These are phyloP conservation scores for Cucurbita argyrosperma DNA, from an alignment of 306 rosid species.

Conservation along the genomic window DNA sequence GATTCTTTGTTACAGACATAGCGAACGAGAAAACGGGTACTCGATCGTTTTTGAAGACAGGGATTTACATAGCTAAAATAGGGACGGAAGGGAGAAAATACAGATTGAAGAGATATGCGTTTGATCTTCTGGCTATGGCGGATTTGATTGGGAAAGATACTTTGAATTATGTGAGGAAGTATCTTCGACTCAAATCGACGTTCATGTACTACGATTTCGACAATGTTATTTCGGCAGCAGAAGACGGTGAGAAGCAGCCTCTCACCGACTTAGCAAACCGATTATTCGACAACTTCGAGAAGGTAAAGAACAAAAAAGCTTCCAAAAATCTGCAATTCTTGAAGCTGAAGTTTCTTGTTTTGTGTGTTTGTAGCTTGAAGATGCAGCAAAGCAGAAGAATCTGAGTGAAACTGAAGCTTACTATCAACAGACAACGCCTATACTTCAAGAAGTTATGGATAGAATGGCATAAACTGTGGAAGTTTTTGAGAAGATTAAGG, in stretches of 20 bases:
- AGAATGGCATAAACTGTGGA: constrained; percentile 23
- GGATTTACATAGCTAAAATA: constrained; percentile 56
- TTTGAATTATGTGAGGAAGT: constrained; percentile 64
- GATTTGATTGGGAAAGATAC: constrained; percentile 62
- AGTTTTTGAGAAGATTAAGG: background rate
- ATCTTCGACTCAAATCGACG: constrained; percentile 65
- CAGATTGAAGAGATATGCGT: constrained; percentile 57
- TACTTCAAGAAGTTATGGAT: constrained; percentile 78
- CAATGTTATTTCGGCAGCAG: constrained; percentile 52
- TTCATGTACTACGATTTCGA: constrained; percentile 84
- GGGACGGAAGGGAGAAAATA: constrained; percentile 52
- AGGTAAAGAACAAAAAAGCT: constrained; percentile 26
- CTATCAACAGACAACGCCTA: constrained; percentile 47
- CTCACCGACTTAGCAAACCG: constrained; percentile 58
- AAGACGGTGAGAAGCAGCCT: constrained; percentile 45
- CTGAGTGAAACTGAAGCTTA: constrained; percentile 23
- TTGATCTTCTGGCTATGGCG: constrained; percentile 82
- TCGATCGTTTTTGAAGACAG: constrained; percentile 61
- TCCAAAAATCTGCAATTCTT: background rate
- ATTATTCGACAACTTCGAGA: constrained; percentile 69
- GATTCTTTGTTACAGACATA: constrained; percentile 29
- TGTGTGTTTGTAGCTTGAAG: constrained; percentile 50
- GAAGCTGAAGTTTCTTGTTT: background rate
- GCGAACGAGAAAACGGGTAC: constrained; percentile 73
- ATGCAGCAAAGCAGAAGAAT: constrained; percentile 48